These are phyloP conservation scores for Gypsophila paniculata DNA, from an alignment of 179 eudicot genomes.

Conservation along the genomic window DNA sequence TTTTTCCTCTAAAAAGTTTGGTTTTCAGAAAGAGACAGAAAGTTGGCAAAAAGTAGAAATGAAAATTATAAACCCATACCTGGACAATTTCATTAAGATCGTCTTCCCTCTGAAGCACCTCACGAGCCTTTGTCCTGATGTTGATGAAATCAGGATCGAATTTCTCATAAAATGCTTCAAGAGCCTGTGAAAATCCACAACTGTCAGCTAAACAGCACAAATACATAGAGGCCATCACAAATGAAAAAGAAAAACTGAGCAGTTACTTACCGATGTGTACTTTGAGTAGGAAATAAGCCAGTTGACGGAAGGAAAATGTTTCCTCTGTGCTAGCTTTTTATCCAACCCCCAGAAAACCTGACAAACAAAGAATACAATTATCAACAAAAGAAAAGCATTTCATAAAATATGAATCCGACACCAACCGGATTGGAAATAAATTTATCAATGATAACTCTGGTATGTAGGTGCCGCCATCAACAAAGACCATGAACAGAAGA, in stretches of 20 bases:
- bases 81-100: constrained; percentile 97
- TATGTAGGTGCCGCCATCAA: neutral
- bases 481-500: neutral
- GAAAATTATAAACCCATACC: constrained; percentile 34
- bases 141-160: constrained; percentile 85
- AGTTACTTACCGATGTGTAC: constrained; percentile 64
- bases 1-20: neutral
- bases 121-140: constrained; percentile 98
- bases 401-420: neutral
- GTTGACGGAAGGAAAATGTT: constrained; percentile 97
- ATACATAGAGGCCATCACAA: neutral
- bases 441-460: neutral
- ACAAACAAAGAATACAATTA: constrained; percentile 14
- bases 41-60: neutral
- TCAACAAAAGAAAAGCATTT: neutral
- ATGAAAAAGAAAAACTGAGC: constrained; percentile 3
- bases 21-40: neutral
- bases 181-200: constrained; percentile 49
- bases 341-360: constrained; percentile 99
- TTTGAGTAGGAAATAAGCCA: constrained; percentile 99
- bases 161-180: constrained; percentile 82
- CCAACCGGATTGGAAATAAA: neutral
- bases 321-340: constrained; percentile 96
- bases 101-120: constrained; percentile 90
- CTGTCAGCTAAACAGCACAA: constrained; percentile 7